Evolutionary conservation across 306 rosid species (phyloP), one percentile per base, ranked within the genome.

Genomic region (Canavalia gladiata): DNA sequence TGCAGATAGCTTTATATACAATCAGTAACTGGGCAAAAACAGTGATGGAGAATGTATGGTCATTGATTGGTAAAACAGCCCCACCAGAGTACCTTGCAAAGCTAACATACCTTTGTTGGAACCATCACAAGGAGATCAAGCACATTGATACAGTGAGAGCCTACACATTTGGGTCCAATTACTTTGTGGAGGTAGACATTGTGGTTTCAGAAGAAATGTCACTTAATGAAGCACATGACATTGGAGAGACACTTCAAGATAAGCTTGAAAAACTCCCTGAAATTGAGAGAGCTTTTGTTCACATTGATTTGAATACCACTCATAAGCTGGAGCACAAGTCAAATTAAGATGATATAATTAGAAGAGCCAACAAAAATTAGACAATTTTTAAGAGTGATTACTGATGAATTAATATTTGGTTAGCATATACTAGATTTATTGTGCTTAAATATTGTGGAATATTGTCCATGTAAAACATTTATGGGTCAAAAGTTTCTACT

Each of bases 241-340:
- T 95, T 39, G 99, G 98, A 34, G 98, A 95, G 80, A 74, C 96
- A 37, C 97, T 95, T 47, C 97, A 95, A 68, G 89, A 93, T 28
- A 95, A 95, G 91, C 92, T 95, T 47, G 93, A 95, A 75, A 86
- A 68, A n/a, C 79, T 95, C 31, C 92, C 92, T 0, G 93, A 90
- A 78, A 89, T 95, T 64, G 98, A 95, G 33, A 81, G 99, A 81
- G 99, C 99, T 3, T 95, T 95, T 72, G 97, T 95, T 76, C 99
- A 95, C 75, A 90, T 93, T n/a, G 99, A 95, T 70, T 82, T 91
- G 47, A 97, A 95, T 60, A 75, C 79, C 47, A 90, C 91, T 85
- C 98, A 91, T 64, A 91, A 80, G 87, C 92, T 87, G 3, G 95
- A 92, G 84, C 98, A 95, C 89, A 89, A 87, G 55, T 56, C 91